Percentiles rank a stretch among this genome's conserved stretches.
phyloP scores from a whole-genome alignment of 352 stramenopile species.

The Pythium utonaiense region DNA sequence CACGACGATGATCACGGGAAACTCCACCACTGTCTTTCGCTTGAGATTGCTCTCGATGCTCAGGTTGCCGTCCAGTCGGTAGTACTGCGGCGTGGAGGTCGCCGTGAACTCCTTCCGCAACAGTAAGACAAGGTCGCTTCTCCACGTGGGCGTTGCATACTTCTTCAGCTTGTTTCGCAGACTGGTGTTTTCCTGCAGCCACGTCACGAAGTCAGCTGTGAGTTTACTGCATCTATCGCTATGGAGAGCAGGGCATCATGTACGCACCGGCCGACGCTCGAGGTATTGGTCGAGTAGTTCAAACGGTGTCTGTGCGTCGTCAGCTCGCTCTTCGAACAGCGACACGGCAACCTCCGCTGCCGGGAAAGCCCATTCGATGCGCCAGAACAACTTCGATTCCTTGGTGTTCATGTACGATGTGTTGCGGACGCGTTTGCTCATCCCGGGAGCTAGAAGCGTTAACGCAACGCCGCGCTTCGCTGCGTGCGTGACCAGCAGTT shows the following conservation, averaged over 20 bases:
- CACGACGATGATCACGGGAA: conserved; percentile 65
- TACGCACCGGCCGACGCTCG: conserved; percentile 46
- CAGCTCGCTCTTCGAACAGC: conserved; percentile 46
- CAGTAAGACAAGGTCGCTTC: conserved; percentile 53
- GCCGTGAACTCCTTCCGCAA: conserved; percentile 77
- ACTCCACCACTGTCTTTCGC: conserved; percentile 77
- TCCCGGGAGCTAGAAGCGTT: conserved; percentile 70
- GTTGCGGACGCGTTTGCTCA: conserved; percentile 76
- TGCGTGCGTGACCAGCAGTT: conserved; percentile 66
- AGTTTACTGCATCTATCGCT: not conserved
- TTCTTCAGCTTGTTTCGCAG: conserved; percentile 68
- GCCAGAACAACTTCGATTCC: conserved; percentile 59
- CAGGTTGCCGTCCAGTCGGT: conserved; percentile 55
- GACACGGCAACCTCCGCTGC: conserved; percentile 41
- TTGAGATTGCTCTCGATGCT: conserved; percentile 72
- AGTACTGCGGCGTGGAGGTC: conserved; percentile 66
- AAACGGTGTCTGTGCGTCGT: conserved; percentile 53
- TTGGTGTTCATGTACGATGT: conserved; percentile 76
- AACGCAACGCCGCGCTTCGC: conserved; percentile 62
- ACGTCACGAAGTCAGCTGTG: not conserved
- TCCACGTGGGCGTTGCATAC: conserved; percentile 54
- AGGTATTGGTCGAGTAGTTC: conserved; percentile 61
- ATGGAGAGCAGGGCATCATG: not conserved
- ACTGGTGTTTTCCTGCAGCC: conserved; percentile 61
- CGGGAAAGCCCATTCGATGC: conserved; percentile 76